These are phyloP conservation scores for Globisporangium canariense DNA, from an alignment of 352 stramenopile genomes.

Conservation along the genomic window DNA sequence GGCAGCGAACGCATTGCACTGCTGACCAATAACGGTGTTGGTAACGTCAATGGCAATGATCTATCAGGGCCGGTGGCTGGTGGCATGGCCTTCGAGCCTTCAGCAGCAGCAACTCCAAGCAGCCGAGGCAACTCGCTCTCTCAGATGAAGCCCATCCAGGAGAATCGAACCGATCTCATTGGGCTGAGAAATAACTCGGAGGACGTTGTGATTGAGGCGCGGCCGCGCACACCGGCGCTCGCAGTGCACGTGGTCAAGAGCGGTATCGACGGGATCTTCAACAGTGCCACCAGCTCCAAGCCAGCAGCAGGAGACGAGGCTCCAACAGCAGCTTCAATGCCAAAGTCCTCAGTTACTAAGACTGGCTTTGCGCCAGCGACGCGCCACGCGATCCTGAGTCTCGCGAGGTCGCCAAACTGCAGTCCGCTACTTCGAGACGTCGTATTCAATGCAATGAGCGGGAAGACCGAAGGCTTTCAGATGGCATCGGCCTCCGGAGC, in stretches of 20 bases:
- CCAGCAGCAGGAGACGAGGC: background rate
- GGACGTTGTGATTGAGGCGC: background rate
- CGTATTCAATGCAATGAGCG: conserved; percentile 15
- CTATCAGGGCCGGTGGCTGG: background rate
- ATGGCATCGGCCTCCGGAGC: background rate
- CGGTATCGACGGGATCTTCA: conserved; percentile 16
- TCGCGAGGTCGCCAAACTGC: background rate
- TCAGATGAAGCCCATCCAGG: background rate
- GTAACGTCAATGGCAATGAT: background rate
- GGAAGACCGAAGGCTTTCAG: background rate
- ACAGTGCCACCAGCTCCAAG: background rate
- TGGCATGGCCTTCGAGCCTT: conserved; percentile 4
- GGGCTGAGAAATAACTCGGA: background rate
- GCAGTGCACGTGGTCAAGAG: conserved; percentile 17
- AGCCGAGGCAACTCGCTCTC: background rate
- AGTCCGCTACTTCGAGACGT: conserved; percentile 8
- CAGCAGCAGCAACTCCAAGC: background rate
- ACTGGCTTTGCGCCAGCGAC: background rate
- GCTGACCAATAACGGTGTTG: background rate
- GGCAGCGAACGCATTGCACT: background rate
- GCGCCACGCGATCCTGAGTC: conserved; percentile 14
- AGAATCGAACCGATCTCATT: background rate
- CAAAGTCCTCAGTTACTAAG: background rate
- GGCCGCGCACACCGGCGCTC: background rate
- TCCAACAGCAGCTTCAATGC: background rate